Evolutionary conservation across 768 basidiomycete genomes (phyloP).

Genomic region (Trametes cinnabarina): DNA sequence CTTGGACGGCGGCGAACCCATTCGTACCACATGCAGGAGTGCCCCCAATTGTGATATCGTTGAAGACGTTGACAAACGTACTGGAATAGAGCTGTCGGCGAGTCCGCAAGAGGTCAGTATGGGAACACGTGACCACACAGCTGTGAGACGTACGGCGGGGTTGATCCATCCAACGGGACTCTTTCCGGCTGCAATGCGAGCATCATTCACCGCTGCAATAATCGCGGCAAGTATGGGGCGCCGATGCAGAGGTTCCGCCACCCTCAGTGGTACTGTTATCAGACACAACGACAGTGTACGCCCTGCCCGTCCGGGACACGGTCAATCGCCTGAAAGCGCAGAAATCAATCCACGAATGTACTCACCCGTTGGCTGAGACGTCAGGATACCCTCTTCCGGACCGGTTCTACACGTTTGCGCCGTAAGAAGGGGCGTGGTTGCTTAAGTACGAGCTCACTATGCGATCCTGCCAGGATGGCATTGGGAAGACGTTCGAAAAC

Average conservation of each 20-base stretch:
- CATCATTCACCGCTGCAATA: conserved; percentile 32
- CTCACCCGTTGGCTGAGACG: conserved; percentile 34
- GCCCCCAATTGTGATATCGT: conserved; percentile 32
- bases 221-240: conserved; percentile 63
- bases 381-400: conserved; percentile 33
- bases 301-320: neutral
- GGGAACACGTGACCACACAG: neutral
- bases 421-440: conserved; percentile 33
- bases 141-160: neutral
- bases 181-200: conserved; percentile 32
- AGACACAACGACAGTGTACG: conserved; percentile 27
- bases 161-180: conserved; percentile 26
- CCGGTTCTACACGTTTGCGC: conserved; percentile 32
- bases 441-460: conserved; percentile 28
- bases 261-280: conserved; percentile 30
- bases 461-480: conserved; percentile 34
- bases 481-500: conserved; percentile 39
- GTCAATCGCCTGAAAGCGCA: neutral
- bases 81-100: conserved; percentile 13
- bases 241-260: conserved; percentile 57
- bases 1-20: conserved; percentile 27
- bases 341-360: neutral
- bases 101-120: neutral
- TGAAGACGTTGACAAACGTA: conserved; percentile 18
- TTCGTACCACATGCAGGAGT: conserved; percentile 35